Evolutionary conservation across 495 filamentous ascomycete genomes (phyloP), one percentile per base, ranked within the genome.

Genomic region (Xylaria nigripes): DNA sequence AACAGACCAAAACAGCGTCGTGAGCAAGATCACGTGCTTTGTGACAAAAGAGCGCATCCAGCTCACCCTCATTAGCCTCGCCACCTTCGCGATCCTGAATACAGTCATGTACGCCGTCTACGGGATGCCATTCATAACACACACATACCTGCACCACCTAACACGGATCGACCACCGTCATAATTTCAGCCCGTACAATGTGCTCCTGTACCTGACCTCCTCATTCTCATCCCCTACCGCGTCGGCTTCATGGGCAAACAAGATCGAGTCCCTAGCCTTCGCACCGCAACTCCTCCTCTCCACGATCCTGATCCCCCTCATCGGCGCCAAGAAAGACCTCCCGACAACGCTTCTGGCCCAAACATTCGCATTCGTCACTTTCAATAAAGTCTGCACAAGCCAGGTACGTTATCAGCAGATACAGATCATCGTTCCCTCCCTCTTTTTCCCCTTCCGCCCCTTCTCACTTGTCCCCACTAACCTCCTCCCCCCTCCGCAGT

Each of bases 381-480:
- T 95, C 53, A 98, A 98, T 67, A 98, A 98, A 74, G 93, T 98
- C 16, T 96, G 91, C 78, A 98, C 93, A 1, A 92, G 87, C 63
- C 93, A 97, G 80, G 90, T 93, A 81, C 21, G 73, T 55, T 24
- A n/a, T n/a, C n/a, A n/a, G n/a, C n/a, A n/a, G n/a, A n/a, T n/a
- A n/a, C 45, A 16, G 15, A 38, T 19, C 22, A 18, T 12, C 23
- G 10, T 12, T 21, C 9, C 25, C 23, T 2, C 32, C 45, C 23
- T 0, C 29, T 29, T 38, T 22, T 27, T 4, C 21, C 13, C 44
- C 43, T 19, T n/a, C 23, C 12, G 15, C 15, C 13, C 27, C 24
- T 47, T 29, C 41, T 29, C 44, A 27, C 22, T 45, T 6, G 40
- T 9, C 36, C 6, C 6, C 25, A 3, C 9, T 46, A 25, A 36